Evolutionary conservation across 169 alveolate genomes (phyloP), one percentile per base, ranked within the genome.

Genomic region (Plasmodium blacklocki): DNA sequence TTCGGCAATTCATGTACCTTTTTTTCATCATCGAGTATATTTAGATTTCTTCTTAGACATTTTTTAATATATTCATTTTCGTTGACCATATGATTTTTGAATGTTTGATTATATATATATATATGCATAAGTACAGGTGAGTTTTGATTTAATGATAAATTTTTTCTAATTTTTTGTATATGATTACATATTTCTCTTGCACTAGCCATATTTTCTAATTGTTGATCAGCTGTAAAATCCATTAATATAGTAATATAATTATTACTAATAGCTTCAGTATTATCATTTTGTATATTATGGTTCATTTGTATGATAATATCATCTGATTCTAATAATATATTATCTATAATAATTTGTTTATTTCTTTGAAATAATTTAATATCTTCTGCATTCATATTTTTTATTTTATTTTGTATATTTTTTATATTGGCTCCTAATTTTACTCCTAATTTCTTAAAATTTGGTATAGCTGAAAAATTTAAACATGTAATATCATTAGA

Each of bases 341-440:
- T 96, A 58, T 92, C 92, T 5, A 95, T 88, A 12, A 71, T 74
- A 2, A 95, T 73, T 43, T 85, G 83, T 88, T 90, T 73, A 71
- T 88, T 59, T 88, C 86, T 7, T 58, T 83, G 66, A 62, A 56
- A 83, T 3, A 56, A 4, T 62, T 68, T 63, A 39, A 83, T 58
- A 47, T 93, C 86, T 11, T 93, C 95, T 29, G 89, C 50, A 2
- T 76, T 49, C 92, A 96, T 91, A n/a, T 85, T 91, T 62, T 93
- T 89, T 11, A 97, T 93, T 58, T 85, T 76, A 4, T 88, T 93
- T 19, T 94, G 95, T 2, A 96, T 60, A 32, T 89, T 92, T 68
- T 96, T 97, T 83, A 95, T 94, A 73, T 93, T 89, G 50, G 96
- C 92, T 14, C 97, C 97, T 19, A 97, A 94, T 85, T 97, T 95